These are phyloP conservation scores for Metschnikowia amazonensis DNA, from an alignment of 805 yeast species.

Conservation along the genomic window DNA sequence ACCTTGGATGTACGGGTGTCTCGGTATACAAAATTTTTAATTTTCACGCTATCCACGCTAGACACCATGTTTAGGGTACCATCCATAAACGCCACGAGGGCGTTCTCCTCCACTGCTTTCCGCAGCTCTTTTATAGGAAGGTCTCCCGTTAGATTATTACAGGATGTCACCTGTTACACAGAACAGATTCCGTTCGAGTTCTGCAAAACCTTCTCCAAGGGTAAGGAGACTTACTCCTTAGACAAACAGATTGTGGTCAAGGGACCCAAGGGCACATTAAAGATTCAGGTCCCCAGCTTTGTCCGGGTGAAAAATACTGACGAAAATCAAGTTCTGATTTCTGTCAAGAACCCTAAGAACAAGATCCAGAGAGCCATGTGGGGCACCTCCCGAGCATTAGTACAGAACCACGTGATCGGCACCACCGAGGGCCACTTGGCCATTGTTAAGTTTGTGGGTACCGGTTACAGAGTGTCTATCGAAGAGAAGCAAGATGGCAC, in stretches of 20 bases:
- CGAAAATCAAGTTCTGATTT: conserved; percentile 43
- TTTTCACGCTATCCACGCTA: neutral
- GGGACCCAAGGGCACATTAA: conserved; percentile 77
- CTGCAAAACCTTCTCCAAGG: conserved; percentile 63
- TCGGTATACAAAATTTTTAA: conserved; percentile 7
- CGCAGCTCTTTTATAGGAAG: conserved; percentile 70
- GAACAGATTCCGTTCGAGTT: conserved; percentile 47
- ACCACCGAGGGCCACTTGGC: conserved; percentile 91
- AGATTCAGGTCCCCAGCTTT: conserved; percentile 69
- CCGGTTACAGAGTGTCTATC: conserved; percentile 89
- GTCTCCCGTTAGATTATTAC: conserved; percentile 65
- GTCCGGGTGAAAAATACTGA: conserved; percentile 41
- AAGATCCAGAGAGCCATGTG: conserved; percentile 82
- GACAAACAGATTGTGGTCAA: conserved; percentile 55
- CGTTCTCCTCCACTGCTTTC: conserved; percentile 11
- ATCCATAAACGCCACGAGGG: conserved; percentile 14
- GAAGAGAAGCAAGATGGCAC: conserved; percentile 53
- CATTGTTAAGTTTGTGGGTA: conserved; percentile 86
- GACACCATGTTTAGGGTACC: conserved; percentile 14
- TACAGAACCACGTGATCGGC: conserved; percentile 78
- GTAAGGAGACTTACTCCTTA: conserved; percentile 54
- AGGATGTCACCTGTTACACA: conserved; percentile 51
- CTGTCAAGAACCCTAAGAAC: conserved; percentile 52
- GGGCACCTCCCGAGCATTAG: conserved; percentile 85
- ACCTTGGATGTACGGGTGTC: conserved; percentile 5